phyloP scores from a whole-genome alignment of 352 stramenopile genomes.

The Pseudoperonospora humuli region DNA sequence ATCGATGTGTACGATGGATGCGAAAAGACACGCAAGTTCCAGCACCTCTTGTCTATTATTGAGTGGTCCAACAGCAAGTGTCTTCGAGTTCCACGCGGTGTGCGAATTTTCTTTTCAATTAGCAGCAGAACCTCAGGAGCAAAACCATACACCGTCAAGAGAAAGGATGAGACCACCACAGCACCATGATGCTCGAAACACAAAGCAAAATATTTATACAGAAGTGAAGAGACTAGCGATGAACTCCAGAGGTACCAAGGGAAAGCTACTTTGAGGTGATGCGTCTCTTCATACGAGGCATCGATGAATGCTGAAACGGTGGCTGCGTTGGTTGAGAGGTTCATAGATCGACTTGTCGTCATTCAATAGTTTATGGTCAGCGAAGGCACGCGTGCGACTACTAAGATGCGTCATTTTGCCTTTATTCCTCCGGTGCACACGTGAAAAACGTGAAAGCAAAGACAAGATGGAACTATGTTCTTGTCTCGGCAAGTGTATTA shows the following conservation, averaged over 20 bases:
- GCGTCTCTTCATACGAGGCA: too few species aligned
- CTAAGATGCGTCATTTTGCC: conserved; percentile 4
- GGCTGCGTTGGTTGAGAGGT: too few species aligned
- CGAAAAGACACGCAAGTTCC: conserved; percentile 39
- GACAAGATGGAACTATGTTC: conserved; percentile 22
- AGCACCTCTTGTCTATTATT: conserved; percentile 58
- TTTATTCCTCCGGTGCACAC: conserved; percentile 6
- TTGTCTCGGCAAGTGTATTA: conserved; percentile 23
- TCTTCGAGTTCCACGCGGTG: conserved; percentile 41
- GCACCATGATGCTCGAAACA: too few species aligned
- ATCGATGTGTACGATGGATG: conserved; percentile 46
- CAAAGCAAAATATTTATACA: too few species aligned
- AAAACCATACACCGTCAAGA: conserved; percentile 40
- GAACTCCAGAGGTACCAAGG: too few species aligned
- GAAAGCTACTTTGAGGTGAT: too few species aligned
- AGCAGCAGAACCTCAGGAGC: conserved; percentile 24
- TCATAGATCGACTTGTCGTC: too few species aligned
- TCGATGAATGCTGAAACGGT: too few species aligned
- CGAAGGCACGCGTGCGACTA: neutral
- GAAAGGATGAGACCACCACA: too few species aligned
- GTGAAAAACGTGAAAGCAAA: neutral
- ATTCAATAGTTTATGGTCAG: conserved; percentile 5
- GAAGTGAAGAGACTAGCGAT: too few species aligned
- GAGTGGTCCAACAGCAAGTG: conserved; percentile 76
- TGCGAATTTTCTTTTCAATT: conserved; percentile 40